Evolutionary conservation across 106 monocot genomes (phyloP).

Genomic region (Acorus gramineus): DNA sequence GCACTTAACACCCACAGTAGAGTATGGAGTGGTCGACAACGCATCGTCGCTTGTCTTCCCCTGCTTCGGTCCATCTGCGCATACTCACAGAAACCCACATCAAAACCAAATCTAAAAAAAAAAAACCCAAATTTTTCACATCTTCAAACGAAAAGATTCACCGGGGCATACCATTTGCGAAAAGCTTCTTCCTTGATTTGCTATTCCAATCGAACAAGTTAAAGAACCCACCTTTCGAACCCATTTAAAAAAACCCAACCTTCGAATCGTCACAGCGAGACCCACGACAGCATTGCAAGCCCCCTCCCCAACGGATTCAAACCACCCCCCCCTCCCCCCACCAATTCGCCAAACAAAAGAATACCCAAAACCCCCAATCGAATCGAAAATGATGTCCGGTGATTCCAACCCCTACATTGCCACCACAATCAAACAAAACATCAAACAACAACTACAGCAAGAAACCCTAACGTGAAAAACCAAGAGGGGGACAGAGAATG

Average conservation of each 20-base stretch:
- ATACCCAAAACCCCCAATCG: too few relatives aligned
- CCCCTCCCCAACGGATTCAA: background rate
- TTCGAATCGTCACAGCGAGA: slow-evolving; percentile 31
- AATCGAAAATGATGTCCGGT: too few relatives aligned
- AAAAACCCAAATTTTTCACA: background rate
- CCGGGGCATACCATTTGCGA: slow-evolving; percentile 65
- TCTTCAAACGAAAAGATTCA: slow-evolving; percentile 10
- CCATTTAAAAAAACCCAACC: slow-evolving; percentile 26
- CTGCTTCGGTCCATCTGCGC: slow-evolving; percentile 49
- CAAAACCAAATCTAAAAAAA: slow-evolving; percentile 2
- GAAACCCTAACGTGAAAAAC: too few relatives aligned
- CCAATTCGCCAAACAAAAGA: too few relatives aligned
- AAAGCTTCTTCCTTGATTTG: slow-evolving; percentile 85
- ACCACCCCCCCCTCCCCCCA: too few relatives aligned
- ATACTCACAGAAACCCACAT: background rate
- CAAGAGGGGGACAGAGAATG: too few relatives aligned
- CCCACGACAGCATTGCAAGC: background rate
- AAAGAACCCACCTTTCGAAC: slow-evolving; percentile 63
- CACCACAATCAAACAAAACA: too few relatives aligned
- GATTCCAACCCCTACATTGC: too few relatives aligned
- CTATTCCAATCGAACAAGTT: slow-evolving; percentile 86
- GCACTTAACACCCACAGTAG: slow-evolving; percentile 34
- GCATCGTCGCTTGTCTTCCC: slow-evolving; percentile 32
- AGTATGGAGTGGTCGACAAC: slow-evolving; percentile 19
- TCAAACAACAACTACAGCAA: too few relatives aligned